Percentiles rank a stretch among this genome's conserved stretches.
Evolutionary conservation across 2,329 filamentous ascomycete species (phyloP).

Genomic region (Aspergillus phoenicis): DNA sequence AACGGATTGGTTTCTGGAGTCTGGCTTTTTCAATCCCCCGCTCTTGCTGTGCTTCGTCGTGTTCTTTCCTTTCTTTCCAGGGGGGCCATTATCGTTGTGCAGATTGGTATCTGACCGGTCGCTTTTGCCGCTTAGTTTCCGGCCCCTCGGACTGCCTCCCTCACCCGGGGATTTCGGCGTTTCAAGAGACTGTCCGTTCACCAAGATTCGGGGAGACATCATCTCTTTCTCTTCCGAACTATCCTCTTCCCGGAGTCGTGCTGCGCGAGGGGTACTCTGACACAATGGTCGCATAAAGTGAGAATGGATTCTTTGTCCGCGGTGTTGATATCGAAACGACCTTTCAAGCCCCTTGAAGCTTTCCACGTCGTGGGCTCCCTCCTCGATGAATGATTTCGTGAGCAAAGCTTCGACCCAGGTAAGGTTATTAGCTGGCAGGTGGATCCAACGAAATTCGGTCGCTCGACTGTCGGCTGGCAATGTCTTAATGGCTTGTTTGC

Average conservation of each 20-base stretch:
- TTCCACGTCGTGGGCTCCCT: constrained; percentile 63
- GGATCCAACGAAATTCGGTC: constrained; percentile 57
- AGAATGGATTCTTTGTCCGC: constrained; percentile 60
- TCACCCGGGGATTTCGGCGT: constrained; percentile 16
- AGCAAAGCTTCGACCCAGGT: constrained; percentile 65
- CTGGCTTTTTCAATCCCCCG: constrained; percentile 27
- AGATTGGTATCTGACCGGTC: constrained; percentile 31
- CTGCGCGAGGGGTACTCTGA: constrained; percentile 50
- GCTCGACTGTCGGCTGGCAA: constrained; percentile 50
- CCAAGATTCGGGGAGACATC: constrained; percentile 20
- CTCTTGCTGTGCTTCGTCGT: constrained; percentile 32
- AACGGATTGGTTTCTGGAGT: constrained; percentile 35
- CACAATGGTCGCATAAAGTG: constrained; percentile 65
- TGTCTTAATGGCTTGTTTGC: constrained; percentile 52
- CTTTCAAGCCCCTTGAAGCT: constrained; percentile 65
- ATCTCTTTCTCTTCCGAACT: constrained; percentile 29
- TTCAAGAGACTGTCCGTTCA: constrained; percentile 25
- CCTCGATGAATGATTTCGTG: constrained; percentile 67
- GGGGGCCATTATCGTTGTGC: constrained; percentile 27
- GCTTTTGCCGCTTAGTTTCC: constrained; percentile 27
- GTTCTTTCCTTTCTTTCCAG: constrained; percentile 34
- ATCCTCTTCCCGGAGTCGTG: constrained; percentile 34
- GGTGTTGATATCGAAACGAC: constrained; percentile 64
- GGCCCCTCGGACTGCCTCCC: constrained; percentile 16
- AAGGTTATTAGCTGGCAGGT: constrained; percentile 57